Evolutionary conservation across 352 stramenopile species (phyloP), one percentile per base, ranked within the genome.

Genomic region (Pythium folliculosum): DNA sequence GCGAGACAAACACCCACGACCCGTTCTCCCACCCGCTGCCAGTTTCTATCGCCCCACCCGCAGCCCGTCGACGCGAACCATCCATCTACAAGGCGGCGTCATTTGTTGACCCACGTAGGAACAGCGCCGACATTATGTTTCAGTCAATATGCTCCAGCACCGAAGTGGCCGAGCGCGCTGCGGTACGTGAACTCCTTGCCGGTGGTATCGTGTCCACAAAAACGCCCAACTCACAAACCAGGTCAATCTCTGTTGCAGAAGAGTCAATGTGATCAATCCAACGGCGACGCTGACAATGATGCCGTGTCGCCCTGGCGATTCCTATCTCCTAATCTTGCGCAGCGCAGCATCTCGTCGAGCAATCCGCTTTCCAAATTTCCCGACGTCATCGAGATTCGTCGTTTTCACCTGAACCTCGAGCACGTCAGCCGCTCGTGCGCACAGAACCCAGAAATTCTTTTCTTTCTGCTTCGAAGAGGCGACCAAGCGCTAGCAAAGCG

Each of bases 21-120:
- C 84, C 87, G 32, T 92, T 95, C 53, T 89, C 84, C 5, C 76
- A 84, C 19, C 84, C 86, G 3, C 60, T 95, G 23, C 86, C 86
- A 16, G 81, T 93, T 2, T 89, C 82, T 1, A 55, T 83, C 10
- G 60, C 63, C 8, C 68, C 80, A 13, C 78, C 85, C 14, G 45
- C 27, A 16, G 58, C 51, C 19, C 27, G 51, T 43, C 21, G n/a
- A 2, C 49, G 32, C 37, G 19, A 22, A 12, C 51, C 21, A 27
- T 21, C 13, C 8, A 9, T 63, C 3, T 22, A 43, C 19, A 62
- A 62, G 50, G 56, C 53, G 25, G 55, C 35, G 2, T 69, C 63
- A 1, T 56, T 58, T 47, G n/a, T 59, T 0, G 37, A 53, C 16
- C 19, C 45, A 19, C 52, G 17, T 23, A 13, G 17, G 52, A 35